phyloP scores from a whole-genome alignment of 495 filamentous ascomycete species.

The Evernia prunastri region DNA sequence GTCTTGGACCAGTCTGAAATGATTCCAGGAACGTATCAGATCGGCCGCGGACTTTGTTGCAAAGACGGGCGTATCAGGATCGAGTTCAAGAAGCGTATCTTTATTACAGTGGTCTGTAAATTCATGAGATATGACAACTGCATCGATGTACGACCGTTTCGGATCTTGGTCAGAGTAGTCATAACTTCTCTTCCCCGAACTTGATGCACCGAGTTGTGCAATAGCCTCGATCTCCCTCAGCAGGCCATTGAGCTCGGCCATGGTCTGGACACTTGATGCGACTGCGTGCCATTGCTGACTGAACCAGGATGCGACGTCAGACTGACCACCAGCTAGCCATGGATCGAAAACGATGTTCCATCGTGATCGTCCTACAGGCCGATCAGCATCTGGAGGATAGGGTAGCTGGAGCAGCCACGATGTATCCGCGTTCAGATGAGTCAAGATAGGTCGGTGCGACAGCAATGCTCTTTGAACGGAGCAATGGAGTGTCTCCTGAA shows the following conservation, averaged over 20 bases:
- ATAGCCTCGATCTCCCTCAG: constrained; percentile 33
- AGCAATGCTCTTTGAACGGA: constrained; percentile 31
- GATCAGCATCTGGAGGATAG: constrained; percentile 30
- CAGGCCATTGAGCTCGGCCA: constrained; percentile 32
- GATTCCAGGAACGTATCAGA: constrained; percentile 42
- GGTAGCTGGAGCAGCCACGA: constrained; percentile 52
- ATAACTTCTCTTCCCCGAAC: neutral
- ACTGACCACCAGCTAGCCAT: constrained; percentile 43
- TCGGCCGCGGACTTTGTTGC: constrained; percentile 43
- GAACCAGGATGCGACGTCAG: constrained; percentile 49
- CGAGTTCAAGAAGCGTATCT: constrained; percentile 44
- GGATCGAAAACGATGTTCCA: constrained; percentile 54
- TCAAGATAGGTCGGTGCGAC: constrained; percentile 41
- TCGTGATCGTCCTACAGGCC: constrained; percentile 19
- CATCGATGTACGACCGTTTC: constrained; percentile 36
- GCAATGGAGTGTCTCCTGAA: constrained; percentile 32
- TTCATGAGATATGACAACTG: constrained; percentile 46
- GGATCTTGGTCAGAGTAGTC: neutral
- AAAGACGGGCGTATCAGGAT: constrained; percentile 42
- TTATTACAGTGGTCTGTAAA: constrained; percentile 55
- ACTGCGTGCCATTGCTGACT: constrained; percentile 49
- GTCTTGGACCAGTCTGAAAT: constrained; percentile 41
- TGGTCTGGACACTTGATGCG: constrained; percentile 39
- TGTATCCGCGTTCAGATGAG: constrained; percentile 55
- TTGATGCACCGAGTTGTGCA: constrained; percentile 20